These are phyloP conservation scores for Cajanus cajan DNA, from an alignment of 306 rosid genomes.

Conservation along the genomic window DNA sequence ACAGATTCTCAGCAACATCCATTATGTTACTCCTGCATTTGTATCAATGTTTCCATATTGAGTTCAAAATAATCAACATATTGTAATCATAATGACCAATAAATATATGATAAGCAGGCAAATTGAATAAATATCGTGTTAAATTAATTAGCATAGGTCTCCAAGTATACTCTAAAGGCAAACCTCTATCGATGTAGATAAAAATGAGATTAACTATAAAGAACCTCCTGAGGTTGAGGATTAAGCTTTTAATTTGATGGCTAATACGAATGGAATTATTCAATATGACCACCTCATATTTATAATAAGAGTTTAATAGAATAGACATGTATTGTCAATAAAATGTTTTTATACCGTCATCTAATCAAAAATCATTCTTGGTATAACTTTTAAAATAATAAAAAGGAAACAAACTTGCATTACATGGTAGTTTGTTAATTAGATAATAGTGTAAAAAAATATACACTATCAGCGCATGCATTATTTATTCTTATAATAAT, in stretches of 20 bases:
- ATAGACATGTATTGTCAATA: too few species aligned
- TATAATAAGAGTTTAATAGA: neutral
- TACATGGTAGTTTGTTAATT: too few species aligned
- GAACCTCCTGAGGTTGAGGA: slow-evolving; percentile 13
- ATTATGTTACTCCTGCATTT: slow-evolving; percentile 68
- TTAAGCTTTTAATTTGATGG: neutral
- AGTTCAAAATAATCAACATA: slow-evolving; percentile 30
- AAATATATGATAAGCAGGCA: slow-evolving; percentile 11
- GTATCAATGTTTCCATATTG: slow-evolving; percentile 6
- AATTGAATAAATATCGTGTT: neutral
- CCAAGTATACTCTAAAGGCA: slow-evolving; percentile 22
- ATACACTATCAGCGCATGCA: too few species aligned
- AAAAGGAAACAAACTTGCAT: too few species aligned
- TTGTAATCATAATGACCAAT: slow-evolving; percentile 9
- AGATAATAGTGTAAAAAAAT: too few species aligned
- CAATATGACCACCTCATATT: neutral
- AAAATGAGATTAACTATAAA: neutral
- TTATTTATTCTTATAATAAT: too few species aligned
- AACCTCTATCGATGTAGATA: neutral
- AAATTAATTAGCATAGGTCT: neutral
- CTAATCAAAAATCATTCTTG: too few species aligned
- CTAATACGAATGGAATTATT: neutral
- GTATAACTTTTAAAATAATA: too few species aligned
- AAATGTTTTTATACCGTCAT: too few species aligned
- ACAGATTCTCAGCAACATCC: slow-evolving; percentile 58